phyloP scores from a whole-genome alignment of 352 stramenopile species.

The Globisporangium echinulatum region DNA sequence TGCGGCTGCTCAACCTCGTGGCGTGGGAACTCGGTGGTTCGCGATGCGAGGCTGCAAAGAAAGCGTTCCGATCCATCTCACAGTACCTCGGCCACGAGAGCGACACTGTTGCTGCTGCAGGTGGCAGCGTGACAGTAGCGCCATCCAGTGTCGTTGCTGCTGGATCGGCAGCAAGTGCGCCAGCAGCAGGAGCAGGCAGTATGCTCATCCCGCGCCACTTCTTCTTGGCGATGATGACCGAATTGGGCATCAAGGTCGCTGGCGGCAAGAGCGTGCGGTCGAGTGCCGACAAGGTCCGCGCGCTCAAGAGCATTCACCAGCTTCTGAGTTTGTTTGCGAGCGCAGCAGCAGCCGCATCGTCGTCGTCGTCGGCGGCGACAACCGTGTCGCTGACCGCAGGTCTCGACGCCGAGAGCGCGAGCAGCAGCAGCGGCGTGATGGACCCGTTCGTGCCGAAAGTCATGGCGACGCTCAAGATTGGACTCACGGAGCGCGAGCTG shows the following conservation, averaged over 20 bases:
- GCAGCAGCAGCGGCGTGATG: conserved; percentile 32
- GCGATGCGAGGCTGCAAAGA: conserved; percentile 41
- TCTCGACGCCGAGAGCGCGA: conserved; percentile 22
- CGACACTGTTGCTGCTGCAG: neutral
- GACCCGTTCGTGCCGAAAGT: conserved; percentile 86
- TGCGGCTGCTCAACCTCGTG: conserved; percentile 54
- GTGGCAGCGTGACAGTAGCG: no score
- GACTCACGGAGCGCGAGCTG: conserved; percentile 45
- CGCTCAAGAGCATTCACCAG: conserved; percentile 67
- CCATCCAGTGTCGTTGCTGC: no score
- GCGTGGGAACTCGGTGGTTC: conserved; percentile 61
- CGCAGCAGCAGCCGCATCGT: neutral
- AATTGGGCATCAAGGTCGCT: conserved; percentile 56
- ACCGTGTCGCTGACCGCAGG: neutral
- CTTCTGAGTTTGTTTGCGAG: conserved; percentile 61
- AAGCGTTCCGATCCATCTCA: conserved; percentile 48
- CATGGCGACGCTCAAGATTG: conserved; percentile 85
- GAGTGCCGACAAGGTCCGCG: conserved; percentile 38
- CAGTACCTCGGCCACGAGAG: conserved; percentile 33
- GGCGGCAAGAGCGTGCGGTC: conserved; percentile 25
- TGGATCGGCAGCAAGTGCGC: conserved; percentile 3
- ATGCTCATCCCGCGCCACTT: conserved; percentile 64
- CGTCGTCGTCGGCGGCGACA: neutral
- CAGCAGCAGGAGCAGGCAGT: conserved; percentile 17
- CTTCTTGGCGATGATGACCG: conserved; percentile 81